Evolutionary conservation across 768 basidiomycete species (phyloP), one percentile per base, ranked within the genome.

Genomic region (Naematelia encephala): DNA sequence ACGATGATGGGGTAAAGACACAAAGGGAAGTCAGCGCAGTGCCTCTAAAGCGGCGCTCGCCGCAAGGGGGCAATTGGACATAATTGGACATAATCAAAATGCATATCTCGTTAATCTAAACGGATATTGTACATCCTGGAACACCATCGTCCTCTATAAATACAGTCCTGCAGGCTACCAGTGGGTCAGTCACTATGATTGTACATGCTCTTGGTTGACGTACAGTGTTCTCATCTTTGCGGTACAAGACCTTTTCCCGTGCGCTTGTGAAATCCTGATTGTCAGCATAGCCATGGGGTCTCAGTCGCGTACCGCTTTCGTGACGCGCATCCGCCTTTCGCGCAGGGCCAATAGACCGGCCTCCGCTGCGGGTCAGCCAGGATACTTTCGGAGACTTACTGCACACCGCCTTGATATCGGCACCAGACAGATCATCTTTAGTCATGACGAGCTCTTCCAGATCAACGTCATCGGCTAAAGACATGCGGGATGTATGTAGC

Each of bases 351-450:
- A 82, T 52, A 99, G 78, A 66, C 96, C 96, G n/a, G 96, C 94
- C 75, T 99, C 96, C 4, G 96, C 98, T 76, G 49, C 5, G 28
- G 11, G 43, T 45, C 10, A 58, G 48, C 21, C 14, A 57, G 25
- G 13, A 50, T 27, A 55, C 59, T 10, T 29, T 52, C 8, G 27
- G 14, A 19, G 13, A 74, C 75, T 63, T 56, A 77, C 75, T 74
- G 68, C 93, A 97, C 3, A 98, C 90, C 1, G 94, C 96, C 80
- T 98, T 98, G 82, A 99, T 98, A 72, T 99, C 96, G 1, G 96
- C 96, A 47, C 96, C 96, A 12, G 89, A 91, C 21, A 96, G 80
- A 70, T 97, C 94, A 68, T 99, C 96, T 78, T 98, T 98, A 26
- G 88, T 87, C 80, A 88, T 88, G 56, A 99, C 86, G 70, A 91